These are phyloP conservation scores for Xylariaceae sp. DNA, from an alignment of 2,329 filamentous ascomycete genomes.

Conservation along the genomic window DNA sequence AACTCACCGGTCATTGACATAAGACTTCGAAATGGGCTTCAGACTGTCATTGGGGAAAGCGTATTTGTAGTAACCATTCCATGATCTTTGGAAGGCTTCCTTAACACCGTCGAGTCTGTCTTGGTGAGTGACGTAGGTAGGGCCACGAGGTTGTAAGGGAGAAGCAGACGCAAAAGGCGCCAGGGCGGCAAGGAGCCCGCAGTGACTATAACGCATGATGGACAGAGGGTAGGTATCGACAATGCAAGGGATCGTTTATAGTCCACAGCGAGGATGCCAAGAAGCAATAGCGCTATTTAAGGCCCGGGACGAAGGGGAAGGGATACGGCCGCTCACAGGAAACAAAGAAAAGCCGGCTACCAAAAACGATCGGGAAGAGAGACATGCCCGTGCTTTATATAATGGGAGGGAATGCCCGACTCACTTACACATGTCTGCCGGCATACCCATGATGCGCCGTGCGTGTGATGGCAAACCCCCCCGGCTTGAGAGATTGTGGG, in stretches of 20 bases:
- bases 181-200: conserved; percentile 21
- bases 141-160: conserved; percentile 9
- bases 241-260: conserved; percentile 12
- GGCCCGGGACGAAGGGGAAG: conserved; percentile 1
- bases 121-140: conserved; percentile 31
- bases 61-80: conserved; percentile 67
- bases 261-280: conserved; percentile 10
- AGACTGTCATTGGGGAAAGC: conserved; percentile 76
- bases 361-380: conserved; percentile 8
- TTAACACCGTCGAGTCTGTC: conserved; percentile 56
- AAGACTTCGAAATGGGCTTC: conserved; percentile 59
- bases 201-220: conserved; percentile 26
- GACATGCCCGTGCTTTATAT: conserved; percentile 20
- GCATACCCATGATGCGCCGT: conserved; percentile 10
- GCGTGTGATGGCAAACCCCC: conserved; percentile 12
- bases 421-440: conserved; percentile 2
- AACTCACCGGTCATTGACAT: conserved; percentile 62
- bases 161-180: conserved; percentile 22
- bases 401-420: background rate
- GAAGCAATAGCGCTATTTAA: conserved; percentile 14
- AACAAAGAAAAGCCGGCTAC: conserved; percentile 9
- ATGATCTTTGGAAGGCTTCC: conserved; percentile 63
- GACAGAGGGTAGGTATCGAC: conserved; percentile 1
- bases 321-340: conserved; percentile 12
- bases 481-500: conserved; percentile 3